phyloP scores from a whole-genome alignment of 1,284 basidiomycete genomes.

The Moniliophthora roreri region DNA sequence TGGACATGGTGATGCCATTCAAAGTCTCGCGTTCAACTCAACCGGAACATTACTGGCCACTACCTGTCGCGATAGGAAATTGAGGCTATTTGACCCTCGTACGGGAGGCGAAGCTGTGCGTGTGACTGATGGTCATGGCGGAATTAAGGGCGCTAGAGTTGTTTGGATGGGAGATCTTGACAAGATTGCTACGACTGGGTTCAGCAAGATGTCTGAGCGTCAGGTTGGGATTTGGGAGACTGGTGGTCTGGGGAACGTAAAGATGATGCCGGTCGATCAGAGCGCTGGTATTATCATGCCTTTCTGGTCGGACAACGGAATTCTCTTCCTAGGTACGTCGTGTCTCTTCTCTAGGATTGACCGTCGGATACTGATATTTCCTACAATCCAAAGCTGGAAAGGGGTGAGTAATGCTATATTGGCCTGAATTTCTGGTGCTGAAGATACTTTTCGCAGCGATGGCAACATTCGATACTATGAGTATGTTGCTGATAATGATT shows the following conservation, averaged over 20 bases:
- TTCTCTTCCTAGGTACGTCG: conserved; percentile 82
- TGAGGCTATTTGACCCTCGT: conserved; percentile 89
- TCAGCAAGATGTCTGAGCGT: conserved; percentile 93
- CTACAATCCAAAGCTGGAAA: conserved; percentile 58
- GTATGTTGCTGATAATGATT: conserved; percentile 74
- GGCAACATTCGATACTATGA: conserved; percentile 97
- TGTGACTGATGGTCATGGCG: conserved; percentile 84
- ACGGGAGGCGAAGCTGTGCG: conserved; percentile 80
- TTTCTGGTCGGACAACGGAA: conserved; percentile 94
- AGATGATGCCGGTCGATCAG: conserved; percentile 82
- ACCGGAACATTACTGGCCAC: conserved; percentile 77
- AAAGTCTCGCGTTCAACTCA: conserved; percentile 83
- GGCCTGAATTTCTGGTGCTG: conserved; percentile 11
- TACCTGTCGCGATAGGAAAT: conserved; percentile 90
- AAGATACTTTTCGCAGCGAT: conserved; percentile 52
- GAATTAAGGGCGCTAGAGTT: conserved; percentile 91
- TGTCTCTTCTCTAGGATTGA: background rate
- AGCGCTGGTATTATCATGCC: conserved; percentile 95
- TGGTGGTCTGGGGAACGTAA: conserved; percentile 67
- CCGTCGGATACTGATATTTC: conserved; percentile 2
- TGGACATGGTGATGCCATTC: conserved; percentile 88
- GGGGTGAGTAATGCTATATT: conserved; percentile 44
- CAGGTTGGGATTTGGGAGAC: conserved; percentile 90
- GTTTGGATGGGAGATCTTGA: conserved; percentile 91
- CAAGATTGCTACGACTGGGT: conserved; percentile 90